Conservation (phyloP, 495 filamentous ascomycete species). For the Podospora appendiculata region DNA sequence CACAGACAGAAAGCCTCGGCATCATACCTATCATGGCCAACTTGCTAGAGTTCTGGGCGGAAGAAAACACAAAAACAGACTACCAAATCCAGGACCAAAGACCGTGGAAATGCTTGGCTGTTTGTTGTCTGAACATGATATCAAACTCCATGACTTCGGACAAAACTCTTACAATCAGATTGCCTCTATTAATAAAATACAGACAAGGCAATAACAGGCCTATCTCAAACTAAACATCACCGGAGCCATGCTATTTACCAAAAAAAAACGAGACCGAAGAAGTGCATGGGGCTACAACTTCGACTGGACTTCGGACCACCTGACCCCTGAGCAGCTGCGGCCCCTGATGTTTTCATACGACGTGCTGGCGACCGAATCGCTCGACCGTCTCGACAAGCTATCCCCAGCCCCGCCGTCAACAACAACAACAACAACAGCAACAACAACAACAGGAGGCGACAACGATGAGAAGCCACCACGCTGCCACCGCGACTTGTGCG, state of each 20-base stretch:
- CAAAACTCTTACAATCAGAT: too few species aligned
- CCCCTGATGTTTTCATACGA: slow-evolving; percentile 61
- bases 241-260: not conserved
- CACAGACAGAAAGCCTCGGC: too few species aligned
- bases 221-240: too few species aligned
- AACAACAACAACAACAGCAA: not conserved
- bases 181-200: too few species aligned
- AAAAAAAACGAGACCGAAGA: slow-evolving; percentile 7
- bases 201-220: too few species aligned
- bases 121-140: too few species aligned
- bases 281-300: slow-evolving; percentile 61
- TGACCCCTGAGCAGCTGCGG: slow-evolving; percentile 51
- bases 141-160: too few species aligned
- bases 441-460: not conserved
- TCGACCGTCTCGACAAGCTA: slow-evolving; percentile 27
- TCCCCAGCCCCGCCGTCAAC: not conserved
- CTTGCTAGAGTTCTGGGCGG: too few species aligned
- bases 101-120: too few species aligned
- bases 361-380: slow-evolving; percentile 55
- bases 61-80: too few species aligned
- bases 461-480: not conserved
- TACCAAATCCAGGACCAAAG: too few species aligned
- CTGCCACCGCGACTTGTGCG: slow-evolving; percentile 50
- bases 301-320: slow-evolving; percentile 59
- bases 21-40: too few species aligned